Evolutionary conservation across 2,329 filamentous ascomycete species (phyloP), one percentile per base, ranked within the genome.

Genomic region (Fusarium brachygibbosum): DNA sequence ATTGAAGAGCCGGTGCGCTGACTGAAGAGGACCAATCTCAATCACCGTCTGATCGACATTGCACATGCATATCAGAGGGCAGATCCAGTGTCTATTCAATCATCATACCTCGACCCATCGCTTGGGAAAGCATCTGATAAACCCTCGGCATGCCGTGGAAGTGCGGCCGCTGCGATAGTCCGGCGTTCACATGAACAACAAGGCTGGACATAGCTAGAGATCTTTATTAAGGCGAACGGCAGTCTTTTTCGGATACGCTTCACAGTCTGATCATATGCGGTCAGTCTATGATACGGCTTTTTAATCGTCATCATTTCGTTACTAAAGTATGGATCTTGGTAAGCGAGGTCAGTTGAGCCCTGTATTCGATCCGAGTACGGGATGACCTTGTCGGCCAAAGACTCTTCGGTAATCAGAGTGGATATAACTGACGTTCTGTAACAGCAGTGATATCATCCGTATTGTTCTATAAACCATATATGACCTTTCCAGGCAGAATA

Each of bases 81-180:
- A 44, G 29, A 49, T 32, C 6, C 29, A 45, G 35, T 32, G 38
- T 51, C n/a, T 14, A 34, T n/a, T 53, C 17, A 38, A 28, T 37
- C 23, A 45, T 45, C 38, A 49, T 48, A 42, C 52, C 51, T 58
- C 52, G 51, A 14, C 35, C 29, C 45, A 55, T 49, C n/a, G 32
- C 28, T 41, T n/a, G 28, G 23, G 21, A 23, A 67, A 55, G 19
- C 50, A 57, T 49, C 31, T 44, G 53, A 54, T 57, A 42, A 14
- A 38, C 34, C 38, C 46, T 40, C 46, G 21, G 31, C 40, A 55
- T 46, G 19, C 23, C 38, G 29, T 32, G 48, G 42, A 41, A 21
- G 45, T n/a, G 28, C n/a, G 41, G 29, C 28, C 12, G 23, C 35
- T 49, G 28, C 31, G 31, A 45, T 32, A 62, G 57, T 44, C 21